phyloP scores from a whole-genome alignment of 1,139 yeast genomes.

The Blastobotrys arbuscula region DNA sequence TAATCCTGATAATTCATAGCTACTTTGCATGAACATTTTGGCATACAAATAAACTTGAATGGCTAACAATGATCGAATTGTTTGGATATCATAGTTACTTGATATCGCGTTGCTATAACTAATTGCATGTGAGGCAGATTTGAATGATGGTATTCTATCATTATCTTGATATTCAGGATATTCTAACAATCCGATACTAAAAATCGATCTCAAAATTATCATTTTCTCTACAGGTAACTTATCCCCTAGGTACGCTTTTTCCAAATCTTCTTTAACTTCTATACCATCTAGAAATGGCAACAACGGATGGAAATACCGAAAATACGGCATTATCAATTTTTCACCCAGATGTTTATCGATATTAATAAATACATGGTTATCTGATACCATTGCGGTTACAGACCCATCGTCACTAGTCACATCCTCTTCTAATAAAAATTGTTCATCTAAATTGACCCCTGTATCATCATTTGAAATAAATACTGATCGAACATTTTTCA shows the following conservation, averaged over 20 bases:
- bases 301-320: slow-evolving; percentile 18
- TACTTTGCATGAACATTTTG: slow-evolving; percentile 15
- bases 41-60: slow-evolving; percentile 16
- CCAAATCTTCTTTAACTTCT: slow-evolving; percentile 8
- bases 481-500: slow-evolving; percentile 13
- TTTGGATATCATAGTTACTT: slow-evolving; percentile 1
- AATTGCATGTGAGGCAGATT: slow-evolving; percentile 6
- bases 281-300: slow-evolving; percentile 17
- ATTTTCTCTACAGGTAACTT: slow-evolving; percentile 1
- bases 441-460: slow-evolving; percentile 10
- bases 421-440: slow-evolving; percentile 11
- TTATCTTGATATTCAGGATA: slow-evolving; percentile 4
- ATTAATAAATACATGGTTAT: not conserved
- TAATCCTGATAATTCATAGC: slow-evolving; percentile 16
- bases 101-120: not conserved
- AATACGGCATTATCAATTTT: slow-evolving; percentile 15
- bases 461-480: slow-evolving; percentile 10
- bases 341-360: slow-evolving; percentile 7
- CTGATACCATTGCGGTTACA: not conserved
- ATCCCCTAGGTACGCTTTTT: not conserved
- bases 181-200: slow-evolving; percentile 14
- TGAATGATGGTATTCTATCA: not conserved
- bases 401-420: slow-evolving; percentile 1
- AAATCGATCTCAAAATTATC: slow-evolving; percentile 10
- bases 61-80: slow-evolving; percentile 12